phyloP scores from a whole-genome alignment of 768 basidiomycete genomes.

The Daedaleopsis nitida region DNA sequence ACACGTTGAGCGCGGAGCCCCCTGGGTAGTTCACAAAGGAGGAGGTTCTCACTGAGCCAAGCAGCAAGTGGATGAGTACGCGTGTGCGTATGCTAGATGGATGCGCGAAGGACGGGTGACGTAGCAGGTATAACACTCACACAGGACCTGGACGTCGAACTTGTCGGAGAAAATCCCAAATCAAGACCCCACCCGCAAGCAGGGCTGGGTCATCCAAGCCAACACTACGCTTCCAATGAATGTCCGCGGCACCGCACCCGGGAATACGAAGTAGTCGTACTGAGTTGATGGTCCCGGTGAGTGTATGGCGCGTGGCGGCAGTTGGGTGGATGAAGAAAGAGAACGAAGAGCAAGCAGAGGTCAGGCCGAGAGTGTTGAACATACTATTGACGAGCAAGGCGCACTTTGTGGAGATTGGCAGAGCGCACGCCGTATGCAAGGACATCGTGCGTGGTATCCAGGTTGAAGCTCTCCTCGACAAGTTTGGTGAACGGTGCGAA shows the following conservation, averaged over 20 bases:
- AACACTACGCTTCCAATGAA: conserved; percentile 80
- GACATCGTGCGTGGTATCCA: conserved; percentile 90
- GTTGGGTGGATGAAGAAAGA: not conserved
- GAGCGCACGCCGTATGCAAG: conserved; percentile 68
- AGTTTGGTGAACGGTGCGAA: conserved; percentile 89
- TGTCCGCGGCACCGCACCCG: conserved; percentile 87
- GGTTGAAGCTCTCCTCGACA: conserved; percentile 97
- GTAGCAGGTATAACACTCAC: conserved; percentile 42
- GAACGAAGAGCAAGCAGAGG: not conserved
- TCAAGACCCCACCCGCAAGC: conserved; percentile 43
- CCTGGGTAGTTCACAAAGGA: conserved; percentile 90
- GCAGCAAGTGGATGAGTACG: not conserved
- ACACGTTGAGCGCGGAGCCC: conserved; percentile 63
- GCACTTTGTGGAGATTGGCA: conserved; percentile 49
- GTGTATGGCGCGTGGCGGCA: too few relatives aligned
- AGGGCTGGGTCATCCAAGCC: conserved; percentile 55
- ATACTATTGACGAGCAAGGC: conserved; percentile 21
- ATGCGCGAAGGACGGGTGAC: not conserved
- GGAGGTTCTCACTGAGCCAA: conserved; percentile 61
- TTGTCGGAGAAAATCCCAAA: conserved; percentile 54
- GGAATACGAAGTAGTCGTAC: conserved; percentile 91
- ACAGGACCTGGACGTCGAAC: conserved; percentile 67
- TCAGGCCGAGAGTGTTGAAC: not conserved
- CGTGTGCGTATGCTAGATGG: not conserved
- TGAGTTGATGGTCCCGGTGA: conserved; percentile 32